Evolutionary conservation across 176 grass and related monocot species (phyloP), one percentile per base, ranked within the genome.

Genomic region (Musa acuminata): DNA sequence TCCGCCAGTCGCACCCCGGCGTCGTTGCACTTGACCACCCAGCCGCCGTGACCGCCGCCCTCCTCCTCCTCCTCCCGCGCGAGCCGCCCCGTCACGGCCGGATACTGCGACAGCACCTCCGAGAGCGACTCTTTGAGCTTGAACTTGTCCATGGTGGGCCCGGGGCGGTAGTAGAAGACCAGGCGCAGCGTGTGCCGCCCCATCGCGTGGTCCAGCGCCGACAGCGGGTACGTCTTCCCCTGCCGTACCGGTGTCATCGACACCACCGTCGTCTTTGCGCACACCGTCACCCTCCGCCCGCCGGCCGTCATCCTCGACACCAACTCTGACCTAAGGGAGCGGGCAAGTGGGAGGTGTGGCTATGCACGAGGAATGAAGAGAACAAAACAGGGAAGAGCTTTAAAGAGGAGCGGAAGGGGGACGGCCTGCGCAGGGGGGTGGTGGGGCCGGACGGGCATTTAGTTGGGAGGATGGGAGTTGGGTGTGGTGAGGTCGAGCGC

Each of bases 11-110:
- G 83, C 22, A 97, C 83, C 24, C 93, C 93, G 21, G 93, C 93
- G 78, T 97, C 90, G 80, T 97, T 93, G 87, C 93, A 97, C 77
- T 88, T 90, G 1, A 97, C 85, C 1, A 83, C 43, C 90, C 93
- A 93, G 1, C 84, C 77, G 9, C n/a, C n/a, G n/a, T n/a, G n/a
- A n/a, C n/a, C n/a, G n/a, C 70, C 11, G 8, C 55, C 83, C 8
- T 70, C 78, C 2, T 0, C 0, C 23, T 0, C 0, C 0, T 75
- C 83, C 84, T 49, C 14, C 6, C 80, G 74, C 14, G 80, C 83
- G 60, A 96, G 74, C 14, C 92, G 80, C 16, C 89, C 89, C 11
- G 87, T 85, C 84, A 89, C 87, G 78, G 89, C 87, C 58, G 92
- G 92, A 75, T 89, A 96, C 27, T 85, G 71, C n/a, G 92, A 92